Percentiles rank a stretch among this genome's conserved stretches.
These are phyloP conservation scores for Escovopsis sp. DNA, from an alignment of 2,329 filamentous ascomycete genomes.

Conservation along the genomic window DNA sequence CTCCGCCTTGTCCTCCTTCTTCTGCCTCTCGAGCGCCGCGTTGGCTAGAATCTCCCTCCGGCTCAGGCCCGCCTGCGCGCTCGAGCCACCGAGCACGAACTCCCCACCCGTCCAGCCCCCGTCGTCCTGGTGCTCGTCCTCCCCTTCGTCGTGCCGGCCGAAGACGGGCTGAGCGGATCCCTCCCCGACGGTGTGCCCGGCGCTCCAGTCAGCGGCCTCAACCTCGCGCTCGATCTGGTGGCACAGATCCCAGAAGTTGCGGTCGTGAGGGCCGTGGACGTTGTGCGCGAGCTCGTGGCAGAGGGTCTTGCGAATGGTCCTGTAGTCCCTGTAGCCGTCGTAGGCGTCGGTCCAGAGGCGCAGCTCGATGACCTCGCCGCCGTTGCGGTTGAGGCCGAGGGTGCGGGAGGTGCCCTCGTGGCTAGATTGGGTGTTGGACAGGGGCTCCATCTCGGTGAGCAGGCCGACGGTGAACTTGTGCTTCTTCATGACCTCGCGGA, in stretches of 20 bases:
- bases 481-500: conserved; percentile 67
- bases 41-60: conserved; percentile 61
- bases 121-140: conserved; percentile 47
- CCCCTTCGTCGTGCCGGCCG: conserved; percentile 22
- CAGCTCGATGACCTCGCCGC: conserved; percentile 81
- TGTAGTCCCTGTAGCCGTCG: conserved; percentile 88
- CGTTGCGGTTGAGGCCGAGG: conserved; percentile 75
- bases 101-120: conserved; percentile 69
- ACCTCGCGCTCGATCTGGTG: conserved; percentile 81
- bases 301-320: conserved; percentile 76
- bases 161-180: conserved; percentile 30
- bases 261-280: conserved; percentile 70
- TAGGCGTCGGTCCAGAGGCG: conserved; percentile 84
- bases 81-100: conserved; percentile 52
- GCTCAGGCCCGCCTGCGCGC: conserved; percentile 36
- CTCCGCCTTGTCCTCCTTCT: conserved; percentile 19
- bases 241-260: conserved; percentile 80
- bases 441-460: conserved; percentile 91
- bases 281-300: conserved; percentile 96
- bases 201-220: conserved; percentile 61
- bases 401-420: conserved; percentile 63
- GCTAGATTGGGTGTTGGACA: conserved; percentile 55
- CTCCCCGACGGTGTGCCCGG: conserved; percentile 53
- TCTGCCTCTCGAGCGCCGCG: conserved; percentile 22
- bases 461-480: conserved; percentile 76